phyloP scores from a whole-genome alignment of 305 asterid species.

The Rubia tinctorum region DNA sequence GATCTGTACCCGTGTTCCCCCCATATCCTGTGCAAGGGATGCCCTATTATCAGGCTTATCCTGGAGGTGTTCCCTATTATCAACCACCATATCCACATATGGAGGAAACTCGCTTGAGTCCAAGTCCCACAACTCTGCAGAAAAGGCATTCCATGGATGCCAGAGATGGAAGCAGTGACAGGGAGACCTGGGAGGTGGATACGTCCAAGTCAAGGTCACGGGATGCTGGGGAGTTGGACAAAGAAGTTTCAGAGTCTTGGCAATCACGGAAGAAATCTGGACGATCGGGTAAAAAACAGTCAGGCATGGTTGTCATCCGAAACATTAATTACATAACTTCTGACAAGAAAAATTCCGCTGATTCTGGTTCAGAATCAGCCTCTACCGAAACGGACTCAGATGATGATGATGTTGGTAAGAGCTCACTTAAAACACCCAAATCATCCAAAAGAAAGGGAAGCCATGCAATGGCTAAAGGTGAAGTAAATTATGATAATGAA shows the following conservation, averaged over 20 bases:
- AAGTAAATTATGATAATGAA: constrained; percentile 25
- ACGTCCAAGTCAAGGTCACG: constrained; percentile 21
- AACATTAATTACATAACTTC: constrained; percentile 45
- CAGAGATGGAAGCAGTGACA: constrained; percentile 42
- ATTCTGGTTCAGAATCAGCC: constrained; percentile 27
- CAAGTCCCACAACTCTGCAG: constrained; percentile 40
- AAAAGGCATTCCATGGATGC: constrained; percentile 48
- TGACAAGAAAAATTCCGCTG: constrained; percentile 26
- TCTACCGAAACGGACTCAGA: constrained; percentile 36
- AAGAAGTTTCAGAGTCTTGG: constrained; percentile 43
- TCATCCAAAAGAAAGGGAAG: constrained; percentile 49
- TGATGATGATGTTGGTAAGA: constrained; percentile 31
- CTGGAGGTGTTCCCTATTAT: constrained; percentile 58
- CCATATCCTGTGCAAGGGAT: constrained; percentile 90
- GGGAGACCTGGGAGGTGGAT: constrained; percentile 36
- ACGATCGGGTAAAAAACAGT: constrained; percentile 31
- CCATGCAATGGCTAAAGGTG: constrained; percentile 34
- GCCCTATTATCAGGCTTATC: constrained; percentile 74
- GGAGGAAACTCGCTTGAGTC: constrained; percentile 47
- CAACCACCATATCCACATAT: constrained; percentile 64
- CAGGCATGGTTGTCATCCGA: constrained; percentile 42
- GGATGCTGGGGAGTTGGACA: constrained; percentile 37
- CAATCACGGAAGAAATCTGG: constrained; percentile 32
- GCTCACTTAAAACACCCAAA: constrained; percentile 31
- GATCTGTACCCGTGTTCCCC: constrained; percentile 63